Conservation (phyloP, 2,329 filamentous ascomycete species). For the Colletotrichum sp. region DNA sequence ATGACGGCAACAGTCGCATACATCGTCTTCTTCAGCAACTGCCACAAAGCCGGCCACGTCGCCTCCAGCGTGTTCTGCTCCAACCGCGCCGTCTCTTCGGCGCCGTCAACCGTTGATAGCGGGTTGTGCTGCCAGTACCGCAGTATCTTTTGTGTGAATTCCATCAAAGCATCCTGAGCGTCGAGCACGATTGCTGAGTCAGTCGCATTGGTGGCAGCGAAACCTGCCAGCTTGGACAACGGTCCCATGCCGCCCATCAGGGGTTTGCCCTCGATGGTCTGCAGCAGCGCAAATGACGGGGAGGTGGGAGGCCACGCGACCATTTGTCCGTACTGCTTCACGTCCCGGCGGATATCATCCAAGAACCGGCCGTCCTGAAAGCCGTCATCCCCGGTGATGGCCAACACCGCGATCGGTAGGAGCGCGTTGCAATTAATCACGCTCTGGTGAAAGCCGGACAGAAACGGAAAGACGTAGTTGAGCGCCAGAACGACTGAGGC, state of each 20-base stretch:
- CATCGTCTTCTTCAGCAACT: conserved; percentile 74
- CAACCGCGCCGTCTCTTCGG: conserved; percentile 68
- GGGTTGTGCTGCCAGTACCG: conserved; percentile 78
- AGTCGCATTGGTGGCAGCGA: conserved; percentile 62
- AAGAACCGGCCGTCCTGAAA: conserved; percentile 81
- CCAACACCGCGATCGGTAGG: conserved; percentile 71
- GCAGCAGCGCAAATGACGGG: conserved; percentile 64
- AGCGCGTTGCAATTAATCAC: conserved; percentile 72
- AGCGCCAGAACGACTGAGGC: conserved; percentile 71
- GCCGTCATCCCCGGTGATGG: conserved; percentile 74
- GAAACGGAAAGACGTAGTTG: conserved; percentile 76
- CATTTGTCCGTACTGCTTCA: conserved; percentile 58
- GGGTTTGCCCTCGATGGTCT: conserved; percentile 63
- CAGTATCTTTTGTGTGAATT: conserved; percentile 70
- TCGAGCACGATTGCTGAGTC: conserved; percentile 51
- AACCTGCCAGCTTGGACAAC: conserved; percentile 68
- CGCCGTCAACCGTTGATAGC: conserved; percentile 73
- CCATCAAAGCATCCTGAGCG: conserved; percentile 65
- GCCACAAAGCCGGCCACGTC: conserved; percentile 77
- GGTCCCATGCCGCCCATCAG: conserved; percentile 72
- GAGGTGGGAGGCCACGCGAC: conserved; percentile 71
- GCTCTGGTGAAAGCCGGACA: conserved; percentile 65
- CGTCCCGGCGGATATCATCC: conserved; percentile 69
- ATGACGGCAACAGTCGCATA: conserved; percentile 78
- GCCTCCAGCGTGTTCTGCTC: conserved; percentile 68